Percentiles rank a stretch among this genome's conserved stretches.
Evolutionary conservation across 306 rosid species (phyloP).

Genomic region (Coriaria nepalensis): DNA sequence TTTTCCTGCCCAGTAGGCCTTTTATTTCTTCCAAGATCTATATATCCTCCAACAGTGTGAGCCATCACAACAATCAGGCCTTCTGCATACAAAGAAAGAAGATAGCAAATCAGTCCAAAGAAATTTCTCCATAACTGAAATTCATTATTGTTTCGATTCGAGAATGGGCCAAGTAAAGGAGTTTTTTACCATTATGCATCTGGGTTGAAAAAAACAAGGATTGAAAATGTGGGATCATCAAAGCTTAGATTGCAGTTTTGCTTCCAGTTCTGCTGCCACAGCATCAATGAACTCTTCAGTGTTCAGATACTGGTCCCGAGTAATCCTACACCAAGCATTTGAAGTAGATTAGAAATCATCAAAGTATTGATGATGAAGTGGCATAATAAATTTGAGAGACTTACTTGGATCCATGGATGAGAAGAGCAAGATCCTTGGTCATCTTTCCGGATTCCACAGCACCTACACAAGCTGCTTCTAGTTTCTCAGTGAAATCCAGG

Average conservation of each 20-base stretch:
- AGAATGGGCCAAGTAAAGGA: too few relatives aligned
- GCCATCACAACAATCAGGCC: too few relatives aligned
- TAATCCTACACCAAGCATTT: slow-evolving; percentile 36
- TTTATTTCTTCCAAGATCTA: too few relatives aligned
- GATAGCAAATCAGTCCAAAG: too few relatives aligned
- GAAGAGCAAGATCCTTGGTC: slow-evolving; percentile 98
- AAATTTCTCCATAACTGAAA: too few relatives aligned
- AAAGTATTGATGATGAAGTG: not conserved
- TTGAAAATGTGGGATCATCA: too few relatives aligned
- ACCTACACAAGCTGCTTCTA: slow-evolving; percentile 76
- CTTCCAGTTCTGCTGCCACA: slow-evolving; percentile 54
- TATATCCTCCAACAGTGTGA: too few relatives aligned
- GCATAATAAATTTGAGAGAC: slow-evolving; percentile 9
- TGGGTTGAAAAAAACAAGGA: too few relatives aligned
- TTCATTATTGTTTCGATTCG: too few relatives aligned
- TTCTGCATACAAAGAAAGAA: too few relatives aligned
- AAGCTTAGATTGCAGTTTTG: slow-evolving; percentile 16
- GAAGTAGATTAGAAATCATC: slow-evolving; percentile 5
- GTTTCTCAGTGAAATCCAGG: slow-evolving; percentile 56
- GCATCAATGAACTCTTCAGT: slow-evolving; percentile 92
- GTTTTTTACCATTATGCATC: too few relatives aligned
- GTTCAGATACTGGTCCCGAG: slow-evolving; percentile 63
- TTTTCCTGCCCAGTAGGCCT: too few relatives aligned
- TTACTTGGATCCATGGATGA: slow-evolving; percentile 80
- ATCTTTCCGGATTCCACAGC: slow-evolving; percentile 84